phyloP scores from a whole-genome alignment of 2,329 filamentous ascomycete species.

The Arthrobotrys megalospora region DNA sequence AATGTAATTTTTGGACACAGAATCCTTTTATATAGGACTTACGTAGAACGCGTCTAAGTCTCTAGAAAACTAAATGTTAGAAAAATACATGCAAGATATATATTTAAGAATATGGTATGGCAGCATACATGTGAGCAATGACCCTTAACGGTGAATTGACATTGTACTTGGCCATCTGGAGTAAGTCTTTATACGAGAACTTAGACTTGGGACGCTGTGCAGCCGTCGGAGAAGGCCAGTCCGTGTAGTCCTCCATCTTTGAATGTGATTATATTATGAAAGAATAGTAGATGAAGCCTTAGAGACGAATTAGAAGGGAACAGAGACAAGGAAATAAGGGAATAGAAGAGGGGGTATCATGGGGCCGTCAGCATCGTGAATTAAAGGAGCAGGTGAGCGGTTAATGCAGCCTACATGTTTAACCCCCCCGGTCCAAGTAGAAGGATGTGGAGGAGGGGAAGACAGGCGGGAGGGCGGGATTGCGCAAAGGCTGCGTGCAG shows the following conservation, averaged over 20 bases:
- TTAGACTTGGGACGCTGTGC: slow-evolving; percentile 71
- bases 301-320: not conserved
- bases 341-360: slow-evolving; percentile 17
- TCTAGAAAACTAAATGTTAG: slow-evolving; percentile 55
- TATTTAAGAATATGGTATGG: not conserved
- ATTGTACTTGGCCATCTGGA: slow-evolving; percentile 80
- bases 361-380: slow-evolving; percentile 21
- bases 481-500: slow-evolving; percentile 44
- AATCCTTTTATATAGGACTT: slow-evolving; percentile 15
- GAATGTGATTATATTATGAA: not conserved
- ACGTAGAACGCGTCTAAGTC: slow-evolving; percentile 96
- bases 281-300: slow-evolving; percentile 2
- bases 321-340: slow-evolving; percentile 6
- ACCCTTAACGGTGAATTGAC: slow-evolving; percentile 84
- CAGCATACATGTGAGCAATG: slow-evolving; percentile 79
- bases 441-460: slow-evolving; percentile 16
- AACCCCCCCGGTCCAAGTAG: slow-evolving; percentile 20
- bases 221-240: slow-evolving; percentile 49
- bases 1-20: not conserved
- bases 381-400: slow-evolving; percentile 19
- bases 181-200: slow-evolving; percentile 88
- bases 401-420: not conserved
- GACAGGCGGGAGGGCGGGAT: slow-evolving; percentile 51
- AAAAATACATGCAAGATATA: not conserved
- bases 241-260: slow-evolving; percentile 42